Evolutionary conservation across 2,329 filamentous ascomycete species (phyloP), one percentile per base, ranked within the genome.

Genomic region (Stenocarpella maydis): DNA sequence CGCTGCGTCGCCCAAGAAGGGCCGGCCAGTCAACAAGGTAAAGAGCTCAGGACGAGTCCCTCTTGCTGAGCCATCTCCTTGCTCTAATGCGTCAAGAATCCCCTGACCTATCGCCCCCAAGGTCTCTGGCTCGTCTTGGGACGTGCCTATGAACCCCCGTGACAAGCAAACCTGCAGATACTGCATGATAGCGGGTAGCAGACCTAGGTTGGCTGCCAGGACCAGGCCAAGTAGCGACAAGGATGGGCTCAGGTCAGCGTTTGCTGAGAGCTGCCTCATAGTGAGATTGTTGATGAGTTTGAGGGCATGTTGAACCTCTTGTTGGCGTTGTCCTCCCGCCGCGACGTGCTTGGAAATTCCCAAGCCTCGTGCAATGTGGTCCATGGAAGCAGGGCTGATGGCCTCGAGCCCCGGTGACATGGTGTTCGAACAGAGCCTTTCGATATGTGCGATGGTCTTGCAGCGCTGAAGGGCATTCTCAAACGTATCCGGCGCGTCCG

Each of bases 241-340:
- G 14, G 65, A 28, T 7, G 26, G 37, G 24, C 52, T 69, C 14
- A 74, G 39, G 5, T n/a, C 63, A 21, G 63, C 50, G 21, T 71
- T 72, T 24, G 74, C 68, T 9, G 70, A 69, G 4, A 76, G 73
- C 12, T 82, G 73, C 52, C 76, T 78, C 52, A 81, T 75, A 31
- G 76, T 73, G 17, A 85, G 66, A 70, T 84, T 83, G 65, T 83
- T 82, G 28, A 85, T 72, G 61, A 85, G 78, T 1, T 74, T 71
- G 47, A 85, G 73, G 43, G 76, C 31, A 2, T 74, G 54, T 24
- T 55, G 10, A 9, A n/a, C 49, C 37, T 49, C 6, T 7, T 2
- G 6, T 37, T 7, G 10, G 12, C 10, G 34, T 37, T 37, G 14
- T 1, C 3, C 3, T 7, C 26, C 50, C 61, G n/a, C 28, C n/a